Evolutionary conservation across 2,329 filamentous ascomycete species (phyloP).

Genomic region (Penicillium concentricum): DNA sequence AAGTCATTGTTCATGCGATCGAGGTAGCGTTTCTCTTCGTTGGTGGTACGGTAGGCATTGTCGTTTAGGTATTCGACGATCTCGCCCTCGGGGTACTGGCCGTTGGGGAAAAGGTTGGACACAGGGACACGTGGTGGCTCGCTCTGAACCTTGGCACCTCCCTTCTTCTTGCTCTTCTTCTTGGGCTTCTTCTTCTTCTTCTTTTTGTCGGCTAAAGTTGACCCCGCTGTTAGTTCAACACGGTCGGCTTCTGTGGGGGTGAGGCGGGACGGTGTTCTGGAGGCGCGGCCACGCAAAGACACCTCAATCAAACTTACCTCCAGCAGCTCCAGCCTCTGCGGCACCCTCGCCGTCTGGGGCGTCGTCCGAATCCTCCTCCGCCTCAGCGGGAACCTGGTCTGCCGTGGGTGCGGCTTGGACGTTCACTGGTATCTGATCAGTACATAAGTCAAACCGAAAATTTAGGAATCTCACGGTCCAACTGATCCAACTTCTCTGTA

Average conservation of each 20-base stretch:
- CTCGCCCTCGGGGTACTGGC: conserved; percentile 73
- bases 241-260: background rate
- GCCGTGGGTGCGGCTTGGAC: conserved; percentile 35
- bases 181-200: conserved; percentile 89
- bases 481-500: conserved; percentile 42
- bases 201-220: conserved; percentile 58
- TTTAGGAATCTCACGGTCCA: conserved; percentile 35
- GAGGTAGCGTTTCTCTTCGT: conserved; percentile 79
- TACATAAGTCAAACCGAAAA: background rate
- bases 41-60: conserved; percentile 75
- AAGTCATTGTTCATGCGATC: conserved; percentile 79
- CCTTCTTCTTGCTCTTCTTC: conserved; percentile 68
- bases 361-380: conserved; percentile 57
- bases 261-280: background rate
- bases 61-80: conserved; percentile 76
- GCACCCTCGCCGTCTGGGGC: conserved; percentile 49
- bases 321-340: conserved; percentile 39
- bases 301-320: conserved; percentile 28
- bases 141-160: conserved; percentile 66
- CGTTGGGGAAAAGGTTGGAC: conserved; percentile 70
- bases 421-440: conserved; percentile 38
- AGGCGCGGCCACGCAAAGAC: background rate
- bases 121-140: conserved; percentile 72
- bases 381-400: conserved; percentile 43
- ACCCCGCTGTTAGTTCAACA: conserved; percentile 7